Conservation (phyloP, 257 asterid species). For the Solanum medicagineum region DNA sequence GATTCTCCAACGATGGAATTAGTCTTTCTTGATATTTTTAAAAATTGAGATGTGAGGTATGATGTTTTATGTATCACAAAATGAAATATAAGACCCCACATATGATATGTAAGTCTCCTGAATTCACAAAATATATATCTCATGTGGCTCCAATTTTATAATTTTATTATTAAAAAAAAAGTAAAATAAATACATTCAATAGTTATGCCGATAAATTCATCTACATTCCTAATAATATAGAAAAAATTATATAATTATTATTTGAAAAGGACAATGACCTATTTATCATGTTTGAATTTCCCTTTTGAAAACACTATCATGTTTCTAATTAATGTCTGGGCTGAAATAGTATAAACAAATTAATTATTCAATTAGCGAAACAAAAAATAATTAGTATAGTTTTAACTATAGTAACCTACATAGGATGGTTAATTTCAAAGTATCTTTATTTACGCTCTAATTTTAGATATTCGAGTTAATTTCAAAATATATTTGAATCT, state of each 20-base stretch:
- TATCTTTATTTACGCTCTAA: not conserved
- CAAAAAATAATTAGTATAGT: not conserved
- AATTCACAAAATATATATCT: no score
- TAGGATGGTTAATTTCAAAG: not conserved
- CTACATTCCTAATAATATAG: no score
- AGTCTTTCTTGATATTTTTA: no score
- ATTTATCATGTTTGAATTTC: not conserved
- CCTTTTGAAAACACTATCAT: not conserved
- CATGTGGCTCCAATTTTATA: no score
- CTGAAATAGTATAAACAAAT: not conserved
- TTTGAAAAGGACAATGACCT: not conserved
- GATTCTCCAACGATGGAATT: no score
- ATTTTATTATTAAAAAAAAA: no score
- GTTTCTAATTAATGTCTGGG: not conserved
- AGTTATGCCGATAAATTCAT: not conserved
- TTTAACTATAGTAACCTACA: not conserved
- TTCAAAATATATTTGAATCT: not conserved
- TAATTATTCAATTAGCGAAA: not conserved
- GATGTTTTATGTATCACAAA: no score
- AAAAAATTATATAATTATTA: no score
- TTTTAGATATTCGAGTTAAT: not conserved
- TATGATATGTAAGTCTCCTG: not conserved
- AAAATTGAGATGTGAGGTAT: no score
- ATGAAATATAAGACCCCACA: not conserved
- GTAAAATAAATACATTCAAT: not conserved